Evolutionary conservation across 2,329 filamentous ascomycete species (phyloP), one percentile per base, ranked within the genome.

Genomic region (Fusarium pseudoanthophilum): DNA sequence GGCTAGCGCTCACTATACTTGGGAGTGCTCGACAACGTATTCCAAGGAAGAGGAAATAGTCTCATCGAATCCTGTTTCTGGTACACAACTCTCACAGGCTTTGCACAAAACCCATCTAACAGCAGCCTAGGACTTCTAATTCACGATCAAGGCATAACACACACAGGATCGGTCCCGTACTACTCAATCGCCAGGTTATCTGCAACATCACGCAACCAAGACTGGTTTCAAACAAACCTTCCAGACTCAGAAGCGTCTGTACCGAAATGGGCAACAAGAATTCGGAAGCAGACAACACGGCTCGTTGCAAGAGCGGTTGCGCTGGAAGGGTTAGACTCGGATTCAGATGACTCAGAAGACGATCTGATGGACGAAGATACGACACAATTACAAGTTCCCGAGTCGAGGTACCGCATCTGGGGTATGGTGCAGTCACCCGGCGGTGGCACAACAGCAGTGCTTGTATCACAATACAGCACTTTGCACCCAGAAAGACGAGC

Each of bases 131-230:
- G 86, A 3, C 80, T 90, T 14, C 75, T 88, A 18, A 82, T 90
- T 30, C 81, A 84, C 28, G 79, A 72, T 16, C 78, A 79, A 11
- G 69, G 77, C 26, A 63, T 76, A 20, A 57, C 65, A 15, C 70
- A 60, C 20, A 78, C 74, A 34, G 67, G 76, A 1, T 66, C 79
- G 0, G 80, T 80, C 1, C 87, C 88, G 0, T 78, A 83, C 11
- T 90, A 89, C 76, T 87, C 88, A 1, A 81, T 89, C 15, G 83
- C 87, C 36, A 86, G 89, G 24, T 80, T 87, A 39, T 87, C 87
- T 2, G 88, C 86, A 14, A 89, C 87, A 1, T 79, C 84, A 8
- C 84, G 82, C 5, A 89, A 87, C 69, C 76, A 80, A 20, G 83
- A 85, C 72, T 90, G 88, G 88, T 87, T 85, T 68, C 84, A 89